Evolutionary conservation across 352 stramenopile species (phyloP).

Genomic region (Pythium plurisporium): DNA sequence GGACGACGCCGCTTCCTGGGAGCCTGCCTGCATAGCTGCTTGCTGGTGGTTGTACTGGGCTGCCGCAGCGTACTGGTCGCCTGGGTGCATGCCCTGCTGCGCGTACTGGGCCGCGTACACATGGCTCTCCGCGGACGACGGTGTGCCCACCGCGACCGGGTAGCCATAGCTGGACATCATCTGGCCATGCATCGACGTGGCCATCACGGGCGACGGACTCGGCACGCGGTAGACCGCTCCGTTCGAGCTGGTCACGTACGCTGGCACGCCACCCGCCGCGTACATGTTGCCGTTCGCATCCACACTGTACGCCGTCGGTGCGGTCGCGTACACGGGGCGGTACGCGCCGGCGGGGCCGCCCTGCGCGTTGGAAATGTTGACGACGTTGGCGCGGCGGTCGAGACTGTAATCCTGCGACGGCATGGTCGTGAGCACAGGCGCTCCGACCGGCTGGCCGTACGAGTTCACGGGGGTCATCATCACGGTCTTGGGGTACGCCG

Average conservation of each 20-base stretch:
- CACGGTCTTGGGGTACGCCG: constrained; percentile 11
- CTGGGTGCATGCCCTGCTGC: constrained; percentile 15
- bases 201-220: constrained; percentile 19
- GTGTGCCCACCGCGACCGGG: constrained; percentile 10
- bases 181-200: constrained; percentile 27
- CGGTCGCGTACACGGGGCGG: constrained; percentile 11
- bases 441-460: constrained; percentile 38
- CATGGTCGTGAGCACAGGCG: constrained; percentile 10
- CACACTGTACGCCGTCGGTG: constrained; percentile 13
- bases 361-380: constrained; percentile 28
- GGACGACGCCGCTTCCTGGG: not conserved
- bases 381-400: constrained; percentile 41
- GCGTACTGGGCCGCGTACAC: constrained; percentile 9
- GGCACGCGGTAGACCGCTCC: constrained; percentile 19
- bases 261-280: not conserved
- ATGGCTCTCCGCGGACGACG: constrained; percentile 1
- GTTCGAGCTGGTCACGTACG: constrained; percentile 14
- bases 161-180: constrained; percentile 43
- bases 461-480: constrained; percentile 22
- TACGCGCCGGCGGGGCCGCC: not conserved
- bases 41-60: constrained; percentile 22
- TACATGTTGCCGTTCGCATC: constrained; percentile 52
- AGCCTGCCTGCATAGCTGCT: constrained; percentile 8
- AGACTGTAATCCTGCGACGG: constrained; percentile 30
- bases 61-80: constrained; percentile 17